phyloP scores from a whole-genome alignment of 805 yeast genomes.

The Metschnikowia reukaufii region DNA sequence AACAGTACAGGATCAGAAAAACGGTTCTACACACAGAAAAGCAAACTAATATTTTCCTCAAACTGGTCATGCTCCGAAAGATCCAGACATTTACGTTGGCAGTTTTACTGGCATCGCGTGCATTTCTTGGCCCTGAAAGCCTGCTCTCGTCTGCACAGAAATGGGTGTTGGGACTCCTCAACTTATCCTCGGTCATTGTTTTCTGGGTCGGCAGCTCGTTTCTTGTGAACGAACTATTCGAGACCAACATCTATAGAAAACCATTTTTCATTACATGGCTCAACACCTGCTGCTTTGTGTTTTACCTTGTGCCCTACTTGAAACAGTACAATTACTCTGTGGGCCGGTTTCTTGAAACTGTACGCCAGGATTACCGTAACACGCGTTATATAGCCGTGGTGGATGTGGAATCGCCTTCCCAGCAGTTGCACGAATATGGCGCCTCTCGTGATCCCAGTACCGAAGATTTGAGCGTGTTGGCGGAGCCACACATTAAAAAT shows the following conservation, averaged over 20 bases:
- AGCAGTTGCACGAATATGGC: slow-evolving; percentile 14
- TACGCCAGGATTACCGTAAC: slow-evolving; percentile 26
- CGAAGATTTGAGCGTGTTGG: slow-evolving; percentile 1
- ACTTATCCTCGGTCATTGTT: slow-evolving; percentile 72
- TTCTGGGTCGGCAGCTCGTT: slow-evolving; percentile 93
- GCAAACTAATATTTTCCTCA: background rate
- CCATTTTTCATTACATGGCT: slow-evolving; percentile 92
- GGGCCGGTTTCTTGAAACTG: slow-evolving; percentile 22
- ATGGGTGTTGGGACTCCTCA: slow-evolving; percentile 79
- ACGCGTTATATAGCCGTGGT: slow-evolving; percentile 1
- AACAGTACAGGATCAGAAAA: background rate
- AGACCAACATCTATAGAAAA: slow-evolving; percentile 68
- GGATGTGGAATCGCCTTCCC: slow-evolving; percentile 6
- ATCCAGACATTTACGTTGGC: slow-evolving; percentile 14
- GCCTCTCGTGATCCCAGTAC: slow-evolving; percentile 12
- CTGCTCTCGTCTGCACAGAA: slow-evolving; percentile 34
- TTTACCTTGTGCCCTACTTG: slow-evolving; percentile 69
- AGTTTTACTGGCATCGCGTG: slow-evolving; percentile 14
- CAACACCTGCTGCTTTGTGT: slow-evolving; percentile 80
- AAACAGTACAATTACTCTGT: slow-evolving; percentile 28
- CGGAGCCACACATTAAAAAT: slow-evolving; percentile 8
- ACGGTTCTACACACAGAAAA: too few species aligned
- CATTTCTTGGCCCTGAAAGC: slow-evolving; percentile 17
- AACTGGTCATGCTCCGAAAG: slow-evolving; percentile 14
- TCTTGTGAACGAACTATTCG: slow-evolving; percentile 74